Percentiles rank a stretch among this genome's conserved stretches.
These are phyloP conservation scores for Albifimbria verrucaria DNA, from an alignment of 2,329 filamentous ascomycete species.

Conservation along the genomic window DNA sequence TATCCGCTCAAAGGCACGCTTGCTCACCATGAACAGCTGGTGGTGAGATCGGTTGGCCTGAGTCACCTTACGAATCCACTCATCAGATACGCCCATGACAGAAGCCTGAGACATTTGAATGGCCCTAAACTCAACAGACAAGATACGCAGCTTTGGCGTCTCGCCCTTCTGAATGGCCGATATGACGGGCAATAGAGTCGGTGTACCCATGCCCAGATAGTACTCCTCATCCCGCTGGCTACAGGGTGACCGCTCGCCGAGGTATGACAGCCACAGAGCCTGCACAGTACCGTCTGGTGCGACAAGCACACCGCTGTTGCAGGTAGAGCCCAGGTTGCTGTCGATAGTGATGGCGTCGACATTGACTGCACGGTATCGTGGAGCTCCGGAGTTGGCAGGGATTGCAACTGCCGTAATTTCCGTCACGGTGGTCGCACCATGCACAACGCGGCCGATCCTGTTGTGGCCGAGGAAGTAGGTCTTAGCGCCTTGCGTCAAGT, in stretches of 20 bases:
- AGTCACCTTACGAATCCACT: constrained; percentile 91
- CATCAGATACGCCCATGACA: constrained; percentile 94
- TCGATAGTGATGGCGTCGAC: constrained; percentile 97
- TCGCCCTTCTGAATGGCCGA: constrained; percentile 77
- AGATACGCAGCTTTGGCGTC: constrained; percentile 78
- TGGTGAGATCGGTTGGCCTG: constrained; percentile 87
- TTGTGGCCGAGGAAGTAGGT: constrained; percentile 99
- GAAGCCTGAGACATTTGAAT: constrained; percentile 96
- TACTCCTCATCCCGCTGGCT: constrained; percentile 92
- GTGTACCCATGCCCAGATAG: constrained; percentile 86
- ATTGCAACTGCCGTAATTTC: constrained; percentile 97
- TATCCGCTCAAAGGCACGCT: constrained; percentile 67
- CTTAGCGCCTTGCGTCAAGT: constrained; percentile 87
- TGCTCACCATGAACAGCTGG: constrained; percentile 97
- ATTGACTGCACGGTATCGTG: constrained; percentile 91
- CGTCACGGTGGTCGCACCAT: constrained; percentile 90
- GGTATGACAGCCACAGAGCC: constrained; percentile 93
- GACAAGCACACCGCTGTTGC: constrained; percentile 89
- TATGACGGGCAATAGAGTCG: constrained; percentile 84
- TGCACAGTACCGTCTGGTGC: constrained; percentile 89
- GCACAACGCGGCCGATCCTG: constrained; percentile 87
- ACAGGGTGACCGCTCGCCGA: constrained; percentile 79
- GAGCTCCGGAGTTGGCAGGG: constrained; percentile 86
- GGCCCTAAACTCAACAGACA: constrained; percentile 91
- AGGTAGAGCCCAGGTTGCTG: constrained; percentile 85